Conservation (phyloP, 2,329 filamentous ascomycete genomes). For the Fusarium sp. region DNA sequence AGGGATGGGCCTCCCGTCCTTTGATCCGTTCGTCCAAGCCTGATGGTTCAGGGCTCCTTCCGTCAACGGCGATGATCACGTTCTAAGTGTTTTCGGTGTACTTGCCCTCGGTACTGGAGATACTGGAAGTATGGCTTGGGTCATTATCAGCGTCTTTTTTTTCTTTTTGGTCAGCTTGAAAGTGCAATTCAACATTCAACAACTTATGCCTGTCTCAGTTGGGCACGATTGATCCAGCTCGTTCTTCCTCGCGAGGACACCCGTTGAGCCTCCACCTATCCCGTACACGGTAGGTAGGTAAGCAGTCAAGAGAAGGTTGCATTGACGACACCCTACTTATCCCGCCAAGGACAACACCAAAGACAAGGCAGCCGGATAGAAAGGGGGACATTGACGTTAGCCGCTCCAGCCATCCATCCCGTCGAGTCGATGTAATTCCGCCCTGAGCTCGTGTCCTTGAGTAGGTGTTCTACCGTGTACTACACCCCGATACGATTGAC, state of each 20-base stretch:
- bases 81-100: not conserved
- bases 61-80: slow-evolving; percentile 14
- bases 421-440: slow-evolving; percentile 12
- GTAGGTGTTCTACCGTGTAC: not conserved
- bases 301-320: slow-evolving; percentile 25
- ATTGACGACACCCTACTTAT: slow-evolving; percentile 43
- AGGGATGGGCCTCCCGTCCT: slow-evolving; percentile 23
- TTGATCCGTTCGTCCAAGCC: slow-evolving; percentile 22
- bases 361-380: slow-evolving; percentile 14
- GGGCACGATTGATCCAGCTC: slow-evolving; percentile 3
- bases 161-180: not conserved
- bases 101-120: not conserved
- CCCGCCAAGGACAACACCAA: slow-evolving; percentile 22
- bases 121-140: not conserved
- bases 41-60: slow-evolving; percentile 8
- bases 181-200: not conserved
- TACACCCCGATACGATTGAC: slow-evolving; percentile 21
- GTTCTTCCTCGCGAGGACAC: not conserved
- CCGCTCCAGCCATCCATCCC: slow-evolving; percentile 34
- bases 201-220: slow-evolving; percentile 7
- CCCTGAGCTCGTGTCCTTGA: slow-evolving; percentile 10
- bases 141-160: not conserved
- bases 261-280: not conserved
- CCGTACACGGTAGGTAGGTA: slow-evolving; percentile 1
- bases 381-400: slow-evolving; percentile 23